Conservation (phyloP, 78 protist species). For the Pigoraptor vietnamica region DNA sequence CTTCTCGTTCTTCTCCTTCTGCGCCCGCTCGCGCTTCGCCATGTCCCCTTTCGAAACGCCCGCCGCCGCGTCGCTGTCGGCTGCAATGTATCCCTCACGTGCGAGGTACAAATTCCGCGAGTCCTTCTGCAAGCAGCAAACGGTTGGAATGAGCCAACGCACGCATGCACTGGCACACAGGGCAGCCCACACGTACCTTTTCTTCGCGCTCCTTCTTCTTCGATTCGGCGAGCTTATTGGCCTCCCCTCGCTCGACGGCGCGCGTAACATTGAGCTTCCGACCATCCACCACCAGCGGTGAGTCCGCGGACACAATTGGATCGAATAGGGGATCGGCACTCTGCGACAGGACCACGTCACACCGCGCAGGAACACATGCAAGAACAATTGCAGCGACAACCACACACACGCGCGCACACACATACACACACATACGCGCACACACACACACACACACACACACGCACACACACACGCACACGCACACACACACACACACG, state of each 20-base stretch:
- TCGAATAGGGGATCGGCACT: not conserved
- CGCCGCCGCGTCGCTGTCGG: not conserved
- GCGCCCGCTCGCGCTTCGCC: not conserved
- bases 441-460: no score
- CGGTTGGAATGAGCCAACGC: not conserved
- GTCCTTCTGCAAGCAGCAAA: not conserved
- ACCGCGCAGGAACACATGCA: not conserved
- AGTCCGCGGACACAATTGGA: not conserved
- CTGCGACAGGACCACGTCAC: not conserved
- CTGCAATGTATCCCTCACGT: not conserved
- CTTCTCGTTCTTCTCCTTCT: not conserved
- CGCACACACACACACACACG: no score
- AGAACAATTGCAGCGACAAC: no score
- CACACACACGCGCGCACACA: no score
- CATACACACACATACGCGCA: no score
- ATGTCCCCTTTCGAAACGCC: not conserved
- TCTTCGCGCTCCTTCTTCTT: not conserved
- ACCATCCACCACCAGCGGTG: not conserved
- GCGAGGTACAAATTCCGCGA: constrained; percentile 7
- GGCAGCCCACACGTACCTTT: not conserved
- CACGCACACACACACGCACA: no score
- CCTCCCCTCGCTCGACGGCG: not conserved
- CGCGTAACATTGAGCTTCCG: not conserved
- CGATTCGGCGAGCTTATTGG: not conserved
- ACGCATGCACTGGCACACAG: no score